A percentile compares a stretch with the other conserved stretches of the same genome.
Evolutionary conservation across 1,284 basidiomycete genomes (phyloP).

Genomic region (Rhizoctonia solani): DNA sequence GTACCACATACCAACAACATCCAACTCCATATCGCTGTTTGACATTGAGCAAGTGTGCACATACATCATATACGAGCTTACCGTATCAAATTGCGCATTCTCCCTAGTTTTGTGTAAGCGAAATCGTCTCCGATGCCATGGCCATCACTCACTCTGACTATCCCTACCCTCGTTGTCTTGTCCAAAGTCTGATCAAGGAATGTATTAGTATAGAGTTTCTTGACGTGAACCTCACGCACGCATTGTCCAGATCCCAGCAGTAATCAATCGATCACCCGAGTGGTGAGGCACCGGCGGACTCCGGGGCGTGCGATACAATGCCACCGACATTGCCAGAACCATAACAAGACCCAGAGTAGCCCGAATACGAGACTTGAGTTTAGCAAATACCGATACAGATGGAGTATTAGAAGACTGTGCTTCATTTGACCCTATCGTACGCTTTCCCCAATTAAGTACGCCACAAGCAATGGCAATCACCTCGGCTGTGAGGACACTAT

Average conservation of each 20-base stretch:
- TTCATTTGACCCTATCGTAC: not conserved
- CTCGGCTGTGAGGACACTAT: conserved; percentile 58
- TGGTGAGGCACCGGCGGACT: conserved; percentile 62
- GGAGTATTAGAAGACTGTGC: not conserved
- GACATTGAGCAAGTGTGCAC: conserved; percentile 15
- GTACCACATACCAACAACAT: conserved; percentile 64
- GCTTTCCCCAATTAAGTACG: conserved; percentile 15
- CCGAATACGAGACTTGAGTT: conserved; percentile 25
- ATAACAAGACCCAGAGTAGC: conserved; percentile 52
- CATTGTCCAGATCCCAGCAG: conserved; percentile 92
- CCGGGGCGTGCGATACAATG: conserved; percentile 58
- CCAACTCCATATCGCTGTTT: conserved; percentile 74
- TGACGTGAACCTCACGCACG: conserved; percentile 49
- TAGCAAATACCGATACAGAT: not conserved
- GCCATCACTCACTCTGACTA: conserved; percentile 56
- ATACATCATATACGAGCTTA: conserved; percentile 43
- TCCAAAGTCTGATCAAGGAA: conserved; percentile 57
- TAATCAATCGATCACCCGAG: conserved; percentile 68
- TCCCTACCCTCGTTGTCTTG: conserved; percentile 82
- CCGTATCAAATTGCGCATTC: conserved; percentile 75
- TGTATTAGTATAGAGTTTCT: not conserved
- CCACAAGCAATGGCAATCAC: conserved; percentile 46
- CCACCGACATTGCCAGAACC: conserved; percentile 56
- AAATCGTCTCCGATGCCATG: not conserved
- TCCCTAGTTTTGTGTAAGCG: conserved; percentile 43